phyloP scores from a whole-genome alignment of 352 stramenopile species.

The Pythium brachiatum region DNA sequence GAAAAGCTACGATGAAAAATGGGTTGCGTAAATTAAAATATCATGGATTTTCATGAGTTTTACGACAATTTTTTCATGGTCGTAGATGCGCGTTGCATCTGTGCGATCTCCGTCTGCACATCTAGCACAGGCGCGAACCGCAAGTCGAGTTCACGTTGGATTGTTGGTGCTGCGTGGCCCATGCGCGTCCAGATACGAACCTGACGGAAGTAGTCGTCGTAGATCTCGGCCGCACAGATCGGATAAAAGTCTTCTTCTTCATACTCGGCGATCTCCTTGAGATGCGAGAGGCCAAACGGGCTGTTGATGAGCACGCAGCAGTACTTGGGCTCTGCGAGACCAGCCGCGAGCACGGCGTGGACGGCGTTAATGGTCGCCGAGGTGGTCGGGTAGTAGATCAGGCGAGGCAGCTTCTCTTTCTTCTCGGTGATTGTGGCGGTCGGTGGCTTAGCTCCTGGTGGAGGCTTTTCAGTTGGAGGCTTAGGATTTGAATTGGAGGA shows the following conservation, averaged over 20 bases:
- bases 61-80: slow-evolving; percentile 28
- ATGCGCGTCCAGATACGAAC: slow-evolving; percentile 70
- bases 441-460: slow-evolving; percentile 15
- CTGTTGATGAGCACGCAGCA: slow-evolving; percentile 70
- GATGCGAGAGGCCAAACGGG: slow-evolving; percentile 51
- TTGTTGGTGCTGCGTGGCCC: slow-evolving; percentile 47
- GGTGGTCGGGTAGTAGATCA: slow-evolving; percentile 64
- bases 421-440: slow-evolving; percentile 36
- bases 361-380: slow-evolving; percentile 63
- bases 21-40: background rate
- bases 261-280: slow-evolving; percentile 49
- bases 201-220: slow-evolving; percentile 73
- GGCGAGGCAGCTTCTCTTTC: slow-evolving; percentile 40
- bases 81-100: slow-evolving; percentile 24
- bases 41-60: background rate
- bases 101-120: slow-evolving; percentile 37
- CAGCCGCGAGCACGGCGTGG: slow-evolving; percentile 45
- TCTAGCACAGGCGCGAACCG: slow-evolving; percentile 45
- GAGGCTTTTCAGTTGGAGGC: background rate
- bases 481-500: background rate
- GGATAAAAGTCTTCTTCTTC: slow-evolving; percentile 54
- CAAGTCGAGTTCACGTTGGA: slow-evolving; percentile 51
- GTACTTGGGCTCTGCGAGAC: slow-evolving; percentile 39
- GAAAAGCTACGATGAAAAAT: slow-evolving; percentile 6
- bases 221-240: slow-evolving; percentile 65